phyloP scores from a whole-genome alignment of 352 stramenopile genomes.

The Globisporangium orthogonon region DNA sequence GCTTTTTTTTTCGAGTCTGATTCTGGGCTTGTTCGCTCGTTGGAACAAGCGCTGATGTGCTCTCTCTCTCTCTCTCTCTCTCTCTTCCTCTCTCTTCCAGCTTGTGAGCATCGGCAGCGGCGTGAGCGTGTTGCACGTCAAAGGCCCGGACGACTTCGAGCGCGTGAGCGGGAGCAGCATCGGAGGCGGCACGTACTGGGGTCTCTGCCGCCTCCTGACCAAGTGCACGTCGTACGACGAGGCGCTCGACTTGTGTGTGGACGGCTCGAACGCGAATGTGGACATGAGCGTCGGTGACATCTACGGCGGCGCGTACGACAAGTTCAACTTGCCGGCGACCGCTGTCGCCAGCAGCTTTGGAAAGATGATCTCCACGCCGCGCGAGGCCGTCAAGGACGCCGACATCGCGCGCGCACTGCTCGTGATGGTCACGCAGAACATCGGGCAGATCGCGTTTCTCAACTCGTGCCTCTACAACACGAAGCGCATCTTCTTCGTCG shows the following conservation, averaged over 20 bases:
- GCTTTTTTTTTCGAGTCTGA: background rate
- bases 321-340: conserved; percentile 88
- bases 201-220: conserved; percentile 94
- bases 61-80: background rate
- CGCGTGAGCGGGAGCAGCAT: conserved; percentile 98
- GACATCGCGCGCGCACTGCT: conserved; percentile 95
- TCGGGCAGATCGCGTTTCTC: conserved; percentile 96
- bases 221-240: conserved; percentile 82
- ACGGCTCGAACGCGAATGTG: conserved; percentile 81
- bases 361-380: conserved; percentile 72
- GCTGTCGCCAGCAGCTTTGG: conserved; percentile 97
- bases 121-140: conserved; percentile 95
- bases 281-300: conserved; percentile 99
- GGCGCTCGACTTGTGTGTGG: conserved; percentile 70
- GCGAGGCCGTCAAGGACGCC: conserved; percentile 85
- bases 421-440: conserved; percentile 99
- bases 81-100: conserved; percentile 11
- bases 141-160: conserved; percentile 91
- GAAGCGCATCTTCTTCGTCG: conserved; percentile 95
- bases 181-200: conserved; percentile 98
- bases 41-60: too few relatives aligned
- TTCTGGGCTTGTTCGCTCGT: background rate
- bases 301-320: conserved; percentile 95
- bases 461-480: conserved; percentile 97
- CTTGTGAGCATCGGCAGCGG: conserved; percentile 98